phyloP scores from a whole-genome alignment of 176 grass and related monocot genomes.

The Eleusine coracana region DNA sequence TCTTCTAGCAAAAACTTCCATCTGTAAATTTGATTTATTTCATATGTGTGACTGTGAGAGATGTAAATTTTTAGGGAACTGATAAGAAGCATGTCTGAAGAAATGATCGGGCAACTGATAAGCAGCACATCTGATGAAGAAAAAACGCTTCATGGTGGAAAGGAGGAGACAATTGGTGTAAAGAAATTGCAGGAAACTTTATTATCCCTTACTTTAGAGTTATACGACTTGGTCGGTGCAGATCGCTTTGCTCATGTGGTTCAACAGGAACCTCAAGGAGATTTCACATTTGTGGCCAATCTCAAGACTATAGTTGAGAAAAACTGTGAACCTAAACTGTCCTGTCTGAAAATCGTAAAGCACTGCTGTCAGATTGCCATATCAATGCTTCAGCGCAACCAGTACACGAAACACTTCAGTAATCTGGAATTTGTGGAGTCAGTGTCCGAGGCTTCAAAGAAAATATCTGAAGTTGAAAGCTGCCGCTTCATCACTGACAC shows the following conservation, averaged over 20 bases:
- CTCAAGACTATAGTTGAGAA: neutral
- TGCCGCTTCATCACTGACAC: neutral
- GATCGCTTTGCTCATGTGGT: neutral
- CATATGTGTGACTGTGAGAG: too few relatives aligned
- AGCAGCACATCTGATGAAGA: too few relatives aligned
- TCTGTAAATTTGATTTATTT: too few relatives aligned
- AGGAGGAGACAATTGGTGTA: neutral
- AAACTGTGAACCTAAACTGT: neutral
- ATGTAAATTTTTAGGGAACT: too few relatives aligned
- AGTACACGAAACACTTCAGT: neutral
- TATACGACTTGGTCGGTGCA: neutral
- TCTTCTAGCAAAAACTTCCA: too few relatives aligned
- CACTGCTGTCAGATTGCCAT: neutral
- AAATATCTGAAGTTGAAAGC: constrained; percentile 8
- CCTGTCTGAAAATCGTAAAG: neutral
- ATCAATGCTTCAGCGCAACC: neutral
- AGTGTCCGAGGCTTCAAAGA: neutral
- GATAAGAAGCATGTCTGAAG: too few relatives aligned
- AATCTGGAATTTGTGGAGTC: neutral
- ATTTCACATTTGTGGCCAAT: neutral
- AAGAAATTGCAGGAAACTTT: neutral
- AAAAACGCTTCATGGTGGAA: neutral
- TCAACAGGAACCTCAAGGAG: neutral
- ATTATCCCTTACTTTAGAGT: neutral
- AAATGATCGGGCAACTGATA: neutral